These are phyloP conservation scores for Thymus mandschuricus DNA, from an alignment of 257 asterid species.

Conservation along the genomic window DNA sequence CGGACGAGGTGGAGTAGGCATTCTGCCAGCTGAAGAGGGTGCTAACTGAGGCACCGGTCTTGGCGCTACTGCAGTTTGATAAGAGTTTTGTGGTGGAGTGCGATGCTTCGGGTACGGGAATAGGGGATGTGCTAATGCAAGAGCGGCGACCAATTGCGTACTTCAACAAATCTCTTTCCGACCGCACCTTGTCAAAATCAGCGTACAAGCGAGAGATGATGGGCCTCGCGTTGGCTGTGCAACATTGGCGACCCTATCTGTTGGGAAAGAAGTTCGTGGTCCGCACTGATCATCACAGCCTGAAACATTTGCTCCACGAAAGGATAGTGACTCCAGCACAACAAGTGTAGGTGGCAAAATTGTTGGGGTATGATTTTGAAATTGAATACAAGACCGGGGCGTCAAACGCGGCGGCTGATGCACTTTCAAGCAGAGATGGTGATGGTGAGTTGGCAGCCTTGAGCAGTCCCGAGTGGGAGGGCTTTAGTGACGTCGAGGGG, in stretches of 20 bases:
- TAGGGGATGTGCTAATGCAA: background rate
- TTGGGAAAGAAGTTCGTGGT: no score
- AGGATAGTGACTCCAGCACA: background rate
- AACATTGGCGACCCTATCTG: background rate
- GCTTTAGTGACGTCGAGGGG: background rate
- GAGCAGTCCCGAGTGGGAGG: background rate
- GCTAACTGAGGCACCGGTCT: constrained; percentile 2
- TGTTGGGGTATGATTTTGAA: constrained; percentile 1
- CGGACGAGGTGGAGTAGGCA: background rate
- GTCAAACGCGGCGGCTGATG: background rate
- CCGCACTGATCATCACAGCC: no score
- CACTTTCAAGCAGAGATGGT: background rate
- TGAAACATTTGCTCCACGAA: background rate
- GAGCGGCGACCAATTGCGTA: constrained; percentile 1
- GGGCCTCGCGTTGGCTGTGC: background rate
- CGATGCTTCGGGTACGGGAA: background rate
- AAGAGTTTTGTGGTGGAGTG: background rate
- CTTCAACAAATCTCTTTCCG: background rate
- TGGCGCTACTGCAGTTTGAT: background rate
- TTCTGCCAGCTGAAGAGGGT: background rate
- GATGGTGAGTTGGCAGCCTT: background rate
- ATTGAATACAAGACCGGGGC: constrained; percentile 1
- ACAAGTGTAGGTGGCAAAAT: background rate
- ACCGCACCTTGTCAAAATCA: background rate
- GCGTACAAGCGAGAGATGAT: background rate